Conservation (phyloP, 1,284 basidiomycete species). For the Mycosarcoma mackinlayi region DNA sequence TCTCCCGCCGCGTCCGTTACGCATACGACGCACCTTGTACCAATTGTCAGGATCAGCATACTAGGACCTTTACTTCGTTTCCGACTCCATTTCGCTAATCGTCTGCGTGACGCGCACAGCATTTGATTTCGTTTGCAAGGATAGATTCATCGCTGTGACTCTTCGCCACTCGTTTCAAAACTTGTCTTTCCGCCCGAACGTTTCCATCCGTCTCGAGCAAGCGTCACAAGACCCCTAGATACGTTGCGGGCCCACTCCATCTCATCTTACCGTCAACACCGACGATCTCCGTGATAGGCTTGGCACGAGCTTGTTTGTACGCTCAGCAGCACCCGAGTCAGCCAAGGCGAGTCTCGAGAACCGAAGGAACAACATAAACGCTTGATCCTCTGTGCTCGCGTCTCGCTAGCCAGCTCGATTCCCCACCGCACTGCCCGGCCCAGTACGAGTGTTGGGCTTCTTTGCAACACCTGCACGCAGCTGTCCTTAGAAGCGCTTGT, state of each 20-base stretch:
- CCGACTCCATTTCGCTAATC: constrained; percentile 2
- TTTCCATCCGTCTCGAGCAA: neutral
- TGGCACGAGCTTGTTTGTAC: constrained; percentile 16
- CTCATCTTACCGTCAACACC: constrained; percentile 4
- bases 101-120: neutral
- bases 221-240: constrained; percentile 2
- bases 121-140: neutral
- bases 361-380: constrained; percentile 23
- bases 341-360: constrained; percentile 12
- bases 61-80: constrained; percentile 9
- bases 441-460: neutral
- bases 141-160: neutral
- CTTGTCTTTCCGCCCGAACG: too few relatives aligned
- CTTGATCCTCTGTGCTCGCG: constrained; percentile 10
- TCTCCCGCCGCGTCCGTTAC: neutral
- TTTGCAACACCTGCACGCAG: neutral
- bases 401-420: constrained; percentile 6
- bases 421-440: neutral
- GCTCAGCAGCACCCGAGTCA: neutral
- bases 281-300: constrained; percentile 19
- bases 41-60: constrained; percentile 6
- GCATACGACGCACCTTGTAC: neutral
- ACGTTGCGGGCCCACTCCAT: neutral
- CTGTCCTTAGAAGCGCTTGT: neutral
- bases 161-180: constrained; percentile 1